phyloP scores from a whole-genome alignment of 768 basidiomycete genomes.

The Austroboletus eburneus region DNA sequence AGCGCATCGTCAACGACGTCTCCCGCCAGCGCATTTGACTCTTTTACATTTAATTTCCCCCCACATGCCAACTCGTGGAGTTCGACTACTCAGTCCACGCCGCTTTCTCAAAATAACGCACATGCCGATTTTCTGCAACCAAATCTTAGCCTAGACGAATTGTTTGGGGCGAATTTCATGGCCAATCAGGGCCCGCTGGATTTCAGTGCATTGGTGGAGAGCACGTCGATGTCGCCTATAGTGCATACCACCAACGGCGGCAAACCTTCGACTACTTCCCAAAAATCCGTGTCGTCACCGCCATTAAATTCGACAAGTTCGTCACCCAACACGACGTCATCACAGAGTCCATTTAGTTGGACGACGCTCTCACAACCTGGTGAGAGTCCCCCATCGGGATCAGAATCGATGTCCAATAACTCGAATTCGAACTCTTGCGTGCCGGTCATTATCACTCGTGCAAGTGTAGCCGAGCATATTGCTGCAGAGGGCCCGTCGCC shows the following conservation, averaged over 20 bases:
- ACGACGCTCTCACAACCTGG: conserved; percentile 20
- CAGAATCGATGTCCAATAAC: conserved; percentile 21
- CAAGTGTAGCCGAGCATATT: conserved; percentile 50
- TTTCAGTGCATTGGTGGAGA: conserved; percentile 33
- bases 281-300: conserved; percentile 14
- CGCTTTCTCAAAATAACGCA: conserved; percentile 17
- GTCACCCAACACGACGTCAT: conserved; percentile 24
- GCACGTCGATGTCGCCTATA: conserved; percentile 39
- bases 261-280: conserved; percentile 14
- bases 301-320: conserved; percentile 19
- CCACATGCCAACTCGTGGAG: conserved; percentile 32
- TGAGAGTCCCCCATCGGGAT: conserved; percentile 36
- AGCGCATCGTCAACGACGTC: conserved; percentile 14
- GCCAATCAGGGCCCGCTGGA: conserved; percentile 31
- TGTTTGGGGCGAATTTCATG: conserved; percentile 41
- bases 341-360: conserved; percentile 28
- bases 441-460: conserved; percentile 35
- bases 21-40: conserved; percentile 23
- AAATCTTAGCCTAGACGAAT: conserved; percentile 37
- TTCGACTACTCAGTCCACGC: conserved; percentile 11
- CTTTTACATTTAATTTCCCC: conserved; percentile 45
- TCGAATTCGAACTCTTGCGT: conserved; percentile 24
- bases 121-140: conserved; percentile 24
- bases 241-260: conserved; percentile 35
- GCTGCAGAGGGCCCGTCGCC: conserved; percentile 54